Evolutionary conservation across 495 filamentous ascomycete genomes (phyloP), one percentile per base, ranked within the genome.

Genomic region (Pyronema omphalodes): DNA sequence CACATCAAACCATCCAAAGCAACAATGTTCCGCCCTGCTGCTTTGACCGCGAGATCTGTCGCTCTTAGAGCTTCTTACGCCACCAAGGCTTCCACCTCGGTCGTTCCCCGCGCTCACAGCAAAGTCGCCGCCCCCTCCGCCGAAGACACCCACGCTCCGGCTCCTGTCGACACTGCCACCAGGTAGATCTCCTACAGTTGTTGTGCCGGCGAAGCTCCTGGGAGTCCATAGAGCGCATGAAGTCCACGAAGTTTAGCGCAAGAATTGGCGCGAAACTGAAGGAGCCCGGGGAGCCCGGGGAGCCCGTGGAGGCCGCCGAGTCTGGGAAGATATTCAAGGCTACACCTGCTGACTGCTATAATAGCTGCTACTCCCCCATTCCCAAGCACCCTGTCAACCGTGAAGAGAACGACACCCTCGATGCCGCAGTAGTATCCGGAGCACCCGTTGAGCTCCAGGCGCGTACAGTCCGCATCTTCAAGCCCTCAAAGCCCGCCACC

Each of bases 381-480:
- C 88, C 91, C 53, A 85, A 19, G 12, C 44, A 45, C 35, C 34
- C 55, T 80, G 71, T 74, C 79, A 55, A 79, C 93, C 48, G 86
- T 93, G 78, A 82, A 88, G 67, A 82, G n/a, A 77, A 75, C 35
- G 77, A 79, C 7, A 67, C 79, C 51, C 71, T 87, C 19, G 77
- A 88, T 11, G 91, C 86, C 37, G 87, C 85, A 52, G 77, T 89
- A 43, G 73, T 95, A 19, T 96, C 91, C 9, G 91, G 91, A 35
- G 93, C 91, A 43, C 91, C 91, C 19, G 79, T 87, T 36, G 93
- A 96, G 60, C 74, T 96, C 5, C 88, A 95, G 69, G 86, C 88
- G 44, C 76, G 91, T 54, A 91, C 86, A 57, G 91, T 94, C 65
- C 82, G 88, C 48, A 98, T 98, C 69, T 95, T 81, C 73, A 77